Evolutionary conservation across 179 eudicot species (phyloP), one percentile per base, ranked within the genome.

Genomic region (Beta lomatogona): DNA sequence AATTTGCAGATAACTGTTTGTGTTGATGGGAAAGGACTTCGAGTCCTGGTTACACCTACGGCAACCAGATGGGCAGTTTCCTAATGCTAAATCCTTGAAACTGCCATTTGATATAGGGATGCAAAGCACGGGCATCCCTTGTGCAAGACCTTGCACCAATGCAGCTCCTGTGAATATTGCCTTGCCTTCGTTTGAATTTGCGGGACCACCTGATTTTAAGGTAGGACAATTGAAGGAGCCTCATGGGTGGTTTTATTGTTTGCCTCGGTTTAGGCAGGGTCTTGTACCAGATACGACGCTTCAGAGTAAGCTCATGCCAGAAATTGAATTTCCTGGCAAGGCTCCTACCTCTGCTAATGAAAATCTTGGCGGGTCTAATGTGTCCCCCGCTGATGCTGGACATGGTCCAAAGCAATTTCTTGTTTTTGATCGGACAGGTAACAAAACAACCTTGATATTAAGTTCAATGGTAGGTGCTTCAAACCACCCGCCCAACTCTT

Each of bases 381-480:
- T 63, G 75, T 61, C 85, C 4, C 58, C 81, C 61, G n/a, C 44
- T n/a, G 90, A 80, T 52, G 61, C 79, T 44, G 79, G 74, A 50
- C 69, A 44, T 59, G 81, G 84, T 67, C 89, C 82, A 14, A 96
- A 93, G 88, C 91, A 86, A 79, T 96, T 93, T 80, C 89, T 94
- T 73, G 97, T 94, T 48, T 96, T 96, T 83, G 99, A 96, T 88
- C 97, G 92, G 73, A 91, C 96, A 4, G 97, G 91, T 66, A 88
- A 91, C 78, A 89, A 92, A 73, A 96, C 98, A 11, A 96, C 93
- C 21, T 75, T 94, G 83, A 83, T 96, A 31, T 87, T 87, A 53
- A 88, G 92, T 77, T 87, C 94, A 14, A 92, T 86, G 76, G 79
- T 87, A 52, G 88, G 86, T 16, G 54, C 88, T 60, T 84, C 91